Evolutionary conservation across 163 green algal species (phyloP).

Genomic region (Chloroidium sp.): DNA sequence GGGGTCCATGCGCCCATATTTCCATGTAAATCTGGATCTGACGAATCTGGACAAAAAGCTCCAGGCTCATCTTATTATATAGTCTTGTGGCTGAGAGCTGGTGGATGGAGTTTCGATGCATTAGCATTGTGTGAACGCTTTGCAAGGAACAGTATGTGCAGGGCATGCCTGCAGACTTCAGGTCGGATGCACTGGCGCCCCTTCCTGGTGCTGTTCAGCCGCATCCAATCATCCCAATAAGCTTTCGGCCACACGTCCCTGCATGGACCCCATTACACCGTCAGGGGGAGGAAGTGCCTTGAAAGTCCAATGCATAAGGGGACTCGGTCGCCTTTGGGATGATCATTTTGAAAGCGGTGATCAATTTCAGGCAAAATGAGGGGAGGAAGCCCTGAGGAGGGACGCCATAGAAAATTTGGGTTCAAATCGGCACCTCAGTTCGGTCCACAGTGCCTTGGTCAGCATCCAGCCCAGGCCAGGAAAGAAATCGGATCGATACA

Average conservation of each 20-base stretch:
- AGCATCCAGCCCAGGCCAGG: slow-evolving; percentile 56
- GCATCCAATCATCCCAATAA: slow-evolving; percentile 69
- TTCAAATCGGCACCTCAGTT: slow-evolving; percentile 9
- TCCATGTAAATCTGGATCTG: no score
- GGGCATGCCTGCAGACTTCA: slow-evolving; percentile 20
- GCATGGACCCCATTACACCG: slow-evolving; percentile 6
- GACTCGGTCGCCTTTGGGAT: no score
- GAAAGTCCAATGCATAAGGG: no score
- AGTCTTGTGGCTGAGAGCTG: no score
- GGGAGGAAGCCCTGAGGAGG: slow-evolving; percentile 12
- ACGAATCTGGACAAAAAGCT: no score
- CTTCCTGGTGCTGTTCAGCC: slow-evolving; percentile 26
- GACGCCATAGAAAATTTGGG: background rate
- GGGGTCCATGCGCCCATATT: background rate
- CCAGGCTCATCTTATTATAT: no score
- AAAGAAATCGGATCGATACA: slow-evolving; percentile 59
- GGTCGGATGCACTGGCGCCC: slow-evolving; percentile 54
- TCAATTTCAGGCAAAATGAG: no score
- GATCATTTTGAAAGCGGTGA: no score
- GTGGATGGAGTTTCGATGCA: no score
- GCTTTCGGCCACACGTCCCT: slow-evolving; percentile 34
- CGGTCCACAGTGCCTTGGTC: slow-evolving; percentile 21
- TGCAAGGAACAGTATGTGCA: no score
- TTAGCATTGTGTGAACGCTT: no score
- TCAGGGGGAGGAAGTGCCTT: no score